These are phyloP conservation scores for Tetracladium maxilliforme DNA, from an alignment of 2,329 filamentous ascomycete species.

Conservation along the genomic window DNA sequence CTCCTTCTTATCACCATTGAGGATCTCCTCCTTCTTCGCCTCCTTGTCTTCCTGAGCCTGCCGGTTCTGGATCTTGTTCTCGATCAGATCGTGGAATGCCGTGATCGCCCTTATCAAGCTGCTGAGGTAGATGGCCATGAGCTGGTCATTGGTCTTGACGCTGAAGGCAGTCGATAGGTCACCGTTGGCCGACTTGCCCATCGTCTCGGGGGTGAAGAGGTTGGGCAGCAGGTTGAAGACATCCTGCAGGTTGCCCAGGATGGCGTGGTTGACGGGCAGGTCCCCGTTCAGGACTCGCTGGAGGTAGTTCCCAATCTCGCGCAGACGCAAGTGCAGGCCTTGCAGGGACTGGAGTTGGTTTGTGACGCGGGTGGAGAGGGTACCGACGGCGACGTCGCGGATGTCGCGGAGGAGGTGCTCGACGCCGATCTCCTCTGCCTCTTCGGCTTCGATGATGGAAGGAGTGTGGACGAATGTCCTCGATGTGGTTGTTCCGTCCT, in stretches of 20 bases:
- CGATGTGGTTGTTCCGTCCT: conserved; percentile 94
- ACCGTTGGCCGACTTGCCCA: conserved; percentile 45
- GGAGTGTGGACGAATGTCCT: conserved; percentile 98
- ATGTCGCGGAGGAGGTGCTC: conserved; percentile 97
- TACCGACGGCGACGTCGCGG: conserved; percentile 92
- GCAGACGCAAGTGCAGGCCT: conserved; percentile 83
- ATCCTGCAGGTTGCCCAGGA: conserved; percentile 95
- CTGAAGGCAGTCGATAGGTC: conserved; percentile 95
- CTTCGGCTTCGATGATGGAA: conserved; percentile 95
- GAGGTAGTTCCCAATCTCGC: conserved; percentile 89
- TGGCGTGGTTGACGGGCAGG: conserved; percentile 91
- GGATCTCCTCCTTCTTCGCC: conserved; percentile 49
- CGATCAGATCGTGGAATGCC: conserved; percentile 96
- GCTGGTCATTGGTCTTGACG: conserved; percentile 97
- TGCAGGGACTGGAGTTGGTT: conserved; percentile 96
- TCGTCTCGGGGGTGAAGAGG: conserved; percentile 60
- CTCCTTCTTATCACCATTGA: conserved; percentile 43
- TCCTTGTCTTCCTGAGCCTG: conserved; percentile 96
- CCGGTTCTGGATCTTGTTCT: conserved; percentile 99
- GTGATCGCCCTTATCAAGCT: conserved; percentile 95
- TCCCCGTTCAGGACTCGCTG: conserved; percentile 90
- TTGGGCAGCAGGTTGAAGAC: conserved; percentile 98
- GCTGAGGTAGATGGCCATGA: conserved; percentile 96
- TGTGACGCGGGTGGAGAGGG: conserved; percentile 89
- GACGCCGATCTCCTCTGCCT: conserved; percentile 97